phyloP scores from a whole-genome alignment of 2,329 filamentous ascomycete species.

The Ilyonectria destructans region DNA sequence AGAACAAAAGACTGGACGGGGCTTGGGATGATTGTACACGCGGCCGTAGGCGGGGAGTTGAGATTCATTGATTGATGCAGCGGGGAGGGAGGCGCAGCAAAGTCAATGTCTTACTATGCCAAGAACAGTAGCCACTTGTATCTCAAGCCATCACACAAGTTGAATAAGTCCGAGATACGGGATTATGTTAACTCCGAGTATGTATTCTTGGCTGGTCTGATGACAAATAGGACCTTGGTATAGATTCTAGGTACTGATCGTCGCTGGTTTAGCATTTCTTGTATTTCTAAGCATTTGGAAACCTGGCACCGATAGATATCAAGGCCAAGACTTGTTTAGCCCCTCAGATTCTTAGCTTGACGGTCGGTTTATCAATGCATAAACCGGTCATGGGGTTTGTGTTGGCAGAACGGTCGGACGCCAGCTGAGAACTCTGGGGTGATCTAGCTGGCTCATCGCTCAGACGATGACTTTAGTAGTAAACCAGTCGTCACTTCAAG shows the following conservation, averaged over 20 bases:
- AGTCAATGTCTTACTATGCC: background rate
- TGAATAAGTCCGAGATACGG: background rate
- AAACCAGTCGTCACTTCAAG: too few relatives aligned
- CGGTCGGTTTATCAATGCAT: background rate
- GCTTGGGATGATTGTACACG: background rate
- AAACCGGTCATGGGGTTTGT: background rate
- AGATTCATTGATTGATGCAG: background rate
- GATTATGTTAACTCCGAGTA: background rate
- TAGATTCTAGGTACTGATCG: background rate
- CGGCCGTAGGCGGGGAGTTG: background rate
- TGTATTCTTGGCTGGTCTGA: background rate
- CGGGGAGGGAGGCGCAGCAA: background rate
- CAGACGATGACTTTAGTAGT: background rate
- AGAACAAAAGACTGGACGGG: background rate
- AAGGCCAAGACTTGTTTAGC: background rate
- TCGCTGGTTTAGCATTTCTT: background rate
- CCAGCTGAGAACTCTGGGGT: background rate
- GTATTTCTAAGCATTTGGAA: slow-evolving; percentile 1
- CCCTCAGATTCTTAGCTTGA: background rate
- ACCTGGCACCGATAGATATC: background rate
- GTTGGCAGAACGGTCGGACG: background rate
- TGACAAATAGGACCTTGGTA: background rate
- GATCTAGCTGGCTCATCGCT: background rate
- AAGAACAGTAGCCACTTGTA: background rate
- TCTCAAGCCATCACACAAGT: background rate